Evolutionary conservation across 306 rosid genomes (phyloP), one percentile per base, ranked within the genome.

Genomic region (Cicer cuneatum): DNA sequence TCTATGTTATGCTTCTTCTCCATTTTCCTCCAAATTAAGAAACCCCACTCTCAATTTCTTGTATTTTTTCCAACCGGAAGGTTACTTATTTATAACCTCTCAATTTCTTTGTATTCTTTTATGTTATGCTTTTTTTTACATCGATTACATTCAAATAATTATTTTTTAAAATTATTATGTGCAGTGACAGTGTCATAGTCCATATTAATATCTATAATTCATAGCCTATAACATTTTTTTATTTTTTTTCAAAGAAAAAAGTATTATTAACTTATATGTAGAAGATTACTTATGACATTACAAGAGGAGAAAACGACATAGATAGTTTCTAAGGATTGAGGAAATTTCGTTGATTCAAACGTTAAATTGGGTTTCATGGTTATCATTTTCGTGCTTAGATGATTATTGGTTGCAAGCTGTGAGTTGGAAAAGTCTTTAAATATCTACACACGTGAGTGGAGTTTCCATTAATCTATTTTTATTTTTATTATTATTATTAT

Each of bases 1-100:
- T 81, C 87, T 33, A 77, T 66, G 49, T 10, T 72, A 14, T 54
- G 79, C 3, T 69, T 72, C 47, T 76, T 71, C 78, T 87, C 89
- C 91, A 87, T 85, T 72, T 51, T 73, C n/a, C 45, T 58, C 13
- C 41, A n/a, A 66, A 3, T 29, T 40, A 29, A 42, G n/a, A 41
- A 39, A n/a, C 45, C 3, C 19, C 68, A 35, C 40, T 16, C 72
- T 69, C 46, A 60, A 18, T 9, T n/a, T 59, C 33, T 45, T 15
- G 41, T 24, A 39, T 58, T 8, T 47, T 7, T 29, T 29, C 35
- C 2, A 54, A 42, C 60, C 42, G 68, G 10, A 51, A 77, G n/a
- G 4, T 14, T 18, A 29, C 6, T 43, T 43, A 29, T 29, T 29
- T 29, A 29, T 29, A 29, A 29, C 4, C 5, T 29, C 35, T n/a